phyloP scores from a whole-genome alignment of 78 protist genomes.

The Polysphondylium violaceum region DNA sequence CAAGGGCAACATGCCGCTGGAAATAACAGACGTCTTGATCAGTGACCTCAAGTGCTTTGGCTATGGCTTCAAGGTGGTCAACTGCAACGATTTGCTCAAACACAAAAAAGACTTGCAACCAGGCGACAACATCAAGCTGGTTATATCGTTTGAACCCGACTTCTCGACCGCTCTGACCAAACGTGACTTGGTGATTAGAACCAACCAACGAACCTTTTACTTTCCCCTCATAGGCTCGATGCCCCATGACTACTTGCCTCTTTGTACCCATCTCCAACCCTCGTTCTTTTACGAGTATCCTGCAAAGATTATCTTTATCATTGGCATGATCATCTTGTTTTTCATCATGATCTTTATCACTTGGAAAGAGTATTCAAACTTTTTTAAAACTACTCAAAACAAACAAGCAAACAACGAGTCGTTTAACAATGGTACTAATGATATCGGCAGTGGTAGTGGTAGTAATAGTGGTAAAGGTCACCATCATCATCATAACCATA shows the following conservation, averaged over 20 bases:
- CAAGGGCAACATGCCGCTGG: conserved; percentile 39
- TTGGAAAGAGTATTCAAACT: conserved; percentile 44
- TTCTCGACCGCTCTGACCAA: conserved; percentile 54
- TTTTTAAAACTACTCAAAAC: conserved; percentile 2
- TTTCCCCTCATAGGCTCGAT: conserved; percentile 45
- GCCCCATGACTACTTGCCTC: conserved; percentile 64
- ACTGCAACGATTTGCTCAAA: conserved; percentile 26
- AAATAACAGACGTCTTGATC: conserved; percentile 42
- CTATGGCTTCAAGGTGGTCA: conserved; percentile 42
- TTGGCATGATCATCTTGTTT: conserved; percentile 56
- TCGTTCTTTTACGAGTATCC: conserved; percentile 73
- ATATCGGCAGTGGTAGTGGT: not conserved
- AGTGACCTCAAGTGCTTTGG: conserved; percentile 24
- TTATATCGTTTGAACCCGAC: conserved; percentile 42
- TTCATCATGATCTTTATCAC: conserved; percentile 40
- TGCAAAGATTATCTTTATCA: conserved; percentile 60
- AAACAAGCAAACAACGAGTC: not conserved
- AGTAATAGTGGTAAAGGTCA: not conserved
- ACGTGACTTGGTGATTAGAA: conserved; percentile 19
- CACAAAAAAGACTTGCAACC: conserved; percentile 1
- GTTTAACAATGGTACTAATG: not conserved
- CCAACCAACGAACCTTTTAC: conserved; percentile 41
- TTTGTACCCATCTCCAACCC: conserved; percentile 65
- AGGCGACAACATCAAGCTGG: conserved; percentile 16
- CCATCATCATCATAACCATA: not conserved